Conservation (phyloP, 202 grass and related monocot species). For the Saccharum hybrid region DNA sequence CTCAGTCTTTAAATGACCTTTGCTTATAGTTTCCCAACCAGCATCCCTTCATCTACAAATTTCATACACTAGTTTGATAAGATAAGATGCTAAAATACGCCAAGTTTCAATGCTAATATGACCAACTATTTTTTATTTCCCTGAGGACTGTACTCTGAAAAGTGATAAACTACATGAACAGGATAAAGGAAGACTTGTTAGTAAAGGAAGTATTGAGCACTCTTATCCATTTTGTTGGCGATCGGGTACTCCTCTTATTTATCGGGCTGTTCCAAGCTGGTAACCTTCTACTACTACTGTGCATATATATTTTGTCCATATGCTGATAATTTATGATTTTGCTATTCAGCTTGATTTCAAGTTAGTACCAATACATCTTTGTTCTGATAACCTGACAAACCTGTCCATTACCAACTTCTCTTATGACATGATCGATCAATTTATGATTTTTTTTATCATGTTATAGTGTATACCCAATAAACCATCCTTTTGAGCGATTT, state of each 20-base stretch:
- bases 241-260: constrained; percentile 95
- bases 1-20: constrained; percentile 4
- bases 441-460: not conserved
- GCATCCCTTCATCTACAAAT: constrained; percentile 21
- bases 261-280: constrained; percentile 99
- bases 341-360: constrained; percentile 25
- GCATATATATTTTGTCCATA: constrained; percentile 30
- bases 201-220: constrained; percentile 83
- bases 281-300: constrained; percentile 54
- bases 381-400: constrained; percentile 33
- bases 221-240: constrained; percentile 99
- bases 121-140: constrained; percentile 8
- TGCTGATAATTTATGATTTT: constrained; percentile 27
- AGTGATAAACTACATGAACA: constrained; percentile 49
- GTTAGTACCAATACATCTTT: constrained; percentile 19
- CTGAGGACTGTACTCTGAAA: constrained; percentile 40
- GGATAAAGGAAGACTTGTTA: constrained; percentile 96
- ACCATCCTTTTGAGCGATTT: not conserved
- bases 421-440: constrained; percentile 14
- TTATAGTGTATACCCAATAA: constrained; percentile 2
- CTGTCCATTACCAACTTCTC: constrained; percentile 18
- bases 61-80: constrained; percentile 30
- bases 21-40: constrained; percentile 17
- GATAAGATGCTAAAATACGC: constrained; percentile 1
- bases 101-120: constrained; percentile 8